Evolutionary conservation across 2,329 filamentous ascomycete species (phyloP).

Genomic region (Claviceps arundinis): DNA sequence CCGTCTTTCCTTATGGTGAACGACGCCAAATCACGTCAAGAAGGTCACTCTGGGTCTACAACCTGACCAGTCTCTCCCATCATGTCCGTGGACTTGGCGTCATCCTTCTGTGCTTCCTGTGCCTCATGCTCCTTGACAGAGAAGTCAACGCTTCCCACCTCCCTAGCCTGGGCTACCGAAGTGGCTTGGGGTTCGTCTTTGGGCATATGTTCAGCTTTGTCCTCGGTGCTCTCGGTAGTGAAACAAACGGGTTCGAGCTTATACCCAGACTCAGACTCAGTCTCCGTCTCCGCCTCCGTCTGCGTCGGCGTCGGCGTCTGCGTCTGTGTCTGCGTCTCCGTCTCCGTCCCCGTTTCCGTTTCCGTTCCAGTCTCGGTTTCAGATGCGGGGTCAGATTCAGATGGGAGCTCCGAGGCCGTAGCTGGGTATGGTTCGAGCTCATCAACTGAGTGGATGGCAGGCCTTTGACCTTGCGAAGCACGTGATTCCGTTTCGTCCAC

Average conservation of each 20-base stretch:
- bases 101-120: neutral
- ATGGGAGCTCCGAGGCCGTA: neutral
- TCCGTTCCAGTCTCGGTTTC: neutral
- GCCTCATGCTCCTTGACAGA: neutral
- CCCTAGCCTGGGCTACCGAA: neutral
- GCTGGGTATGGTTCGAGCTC: neutral
- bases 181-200: conserved; percentile 1
- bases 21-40: neutral
- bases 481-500: conserved; percentile 2
- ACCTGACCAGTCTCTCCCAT: conserved; percentile 2
- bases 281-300: neutral
- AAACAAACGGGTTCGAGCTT: neutral
- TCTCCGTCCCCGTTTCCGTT: neutral
- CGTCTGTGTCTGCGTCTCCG: neutral
- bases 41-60: conserved; percentile 3
- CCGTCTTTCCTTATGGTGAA: neutral
- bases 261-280: neutral
- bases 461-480: neutral
- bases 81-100: conserved; percentile 4
- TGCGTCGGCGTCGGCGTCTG: neutral
- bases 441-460: neutral
- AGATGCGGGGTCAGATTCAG: neutral
- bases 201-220: neutral
- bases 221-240: neutral
- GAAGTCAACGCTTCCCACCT: neutral